phyloP scores from a whole-genome alignment of 768 basidiomycete species.

The Leccinum rimulosum region DNA sequence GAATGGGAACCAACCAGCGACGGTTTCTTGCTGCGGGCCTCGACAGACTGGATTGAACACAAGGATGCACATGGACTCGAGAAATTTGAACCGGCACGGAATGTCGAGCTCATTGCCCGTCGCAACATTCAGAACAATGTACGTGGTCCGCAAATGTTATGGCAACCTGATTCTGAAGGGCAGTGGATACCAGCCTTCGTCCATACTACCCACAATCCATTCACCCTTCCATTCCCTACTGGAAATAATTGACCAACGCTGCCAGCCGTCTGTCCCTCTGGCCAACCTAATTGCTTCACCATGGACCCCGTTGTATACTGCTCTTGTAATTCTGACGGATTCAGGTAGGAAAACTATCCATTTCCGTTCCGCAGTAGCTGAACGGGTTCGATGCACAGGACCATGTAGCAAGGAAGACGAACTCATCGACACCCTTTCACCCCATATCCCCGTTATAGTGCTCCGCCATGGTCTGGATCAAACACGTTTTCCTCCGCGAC shows the following conservation, averaged over 20 bases:
- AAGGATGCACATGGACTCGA: slow-evolving; percentile 63
- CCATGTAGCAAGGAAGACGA: slow-evolving; percentile 37
- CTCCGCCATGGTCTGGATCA: slow-evolving; percentile 42
- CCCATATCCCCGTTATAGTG: slow-evolving; percentile 57
- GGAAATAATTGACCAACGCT: slow-evolving; percentile 51
- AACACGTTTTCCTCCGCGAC: slow-evolving; percentile 28
- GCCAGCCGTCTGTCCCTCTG: slow-evolving; percentile 49
- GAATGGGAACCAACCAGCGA: slow-evolving; percentile 50
- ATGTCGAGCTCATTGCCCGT: slow-evolving; percentile 57
- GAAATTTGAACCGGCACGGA: slow-evolving; percentile 60
- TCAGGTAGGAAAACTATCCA: slow-evolving; percentile 37
- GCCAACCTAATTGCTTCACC: slow-evolving; percentile 57
- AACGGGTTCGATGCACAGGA: slow-evolving; percentile 14
- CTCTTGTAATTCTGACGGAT: slow-evolving; percentile 51
- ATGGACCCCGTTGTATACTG: slow-evolving; percentile 57
- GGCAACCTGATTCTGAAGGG: slow-evolving; percentile 6
- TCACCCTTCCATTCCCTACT: slow-evolving; percentile 53
- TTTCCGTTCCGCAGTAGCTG: slow-evolving; percentile 2
- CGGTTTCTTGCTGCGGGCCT: slow-evolving; percentile 51
- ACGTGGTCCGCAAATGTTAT: slow-evolving; percentile 24
- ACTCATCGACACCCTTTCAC: slow-evolving; percentile 48
- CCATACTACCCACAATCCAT: slow-evolving; percentile 47
- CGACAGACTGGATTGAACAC: slow-evolving; percentile 73
- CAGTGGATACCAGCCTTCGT: slow-evolving; percentile 23
- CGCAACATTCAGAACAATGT: slow-evolving; percentile 48